Evolutionary conservation across 2,329 filamentous ascomycete species (phyloP), one percentile per base, ranked within the genome.

Genomic region (Diaporthe destruens): DNA sequence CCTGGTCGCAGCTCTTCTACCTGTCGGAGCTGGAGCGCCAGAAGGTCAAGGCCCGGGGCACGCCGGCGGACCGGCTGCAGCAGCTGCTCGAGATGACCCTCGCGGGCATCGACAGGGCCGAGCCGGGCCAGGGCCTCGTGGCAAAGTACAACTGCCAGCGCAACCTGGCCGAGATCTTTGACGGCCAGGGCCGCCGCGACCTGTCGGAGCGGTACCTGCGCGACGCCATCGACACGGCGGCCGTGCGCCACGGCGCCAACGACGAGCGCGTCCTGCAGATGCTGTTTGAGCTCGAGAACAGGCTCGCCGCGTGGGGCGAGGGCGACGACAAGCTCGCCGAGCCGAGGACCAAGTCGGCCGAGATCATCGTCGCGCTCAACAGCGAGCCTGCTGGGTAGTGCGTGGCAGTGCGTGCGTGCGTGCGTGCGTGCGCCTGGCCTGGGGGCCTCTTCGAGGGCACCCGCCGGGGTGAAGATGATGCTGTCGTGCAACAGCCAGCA

Each of bases 1-100:
- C 73, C 18, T 63, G 56, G 65, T 63, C 42, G 12, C 66, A 72
- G 44, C 34, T 74, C 29, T 71, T 56, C 36, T 72, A 56, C 36
- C 57, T 74, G 34, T 49, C 53, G 6, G 73, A 74, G 67, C 53
- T 74, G 59, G 71, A 74, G 59, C 71, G 73, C n/a, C 73, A 74
- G 20, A 72, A 72, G 59, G 71, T 72, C 1, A 49, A 67, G 8
- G 71, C 71, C n/a, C 67, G 49, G 2, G 59, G 54, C 16, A 51
- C 66, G 1, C 54, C 71, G 11, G 42, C 71, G 11, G 20, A n/a
- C 7, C 49, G 29, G 4, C 23, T 74, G 57, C 55, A 74, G 59
- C 29, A 54, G 0, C 51, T 51, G 4, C 63, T 67, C 51, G 47
- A 68, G 29, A 56, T 55, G 71, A 71, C 73, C 0, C 73, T 74